Base-by-base conservation (phyloP, 768 basidiomycete species). In the Boletus vinaceobasis region DNA sequence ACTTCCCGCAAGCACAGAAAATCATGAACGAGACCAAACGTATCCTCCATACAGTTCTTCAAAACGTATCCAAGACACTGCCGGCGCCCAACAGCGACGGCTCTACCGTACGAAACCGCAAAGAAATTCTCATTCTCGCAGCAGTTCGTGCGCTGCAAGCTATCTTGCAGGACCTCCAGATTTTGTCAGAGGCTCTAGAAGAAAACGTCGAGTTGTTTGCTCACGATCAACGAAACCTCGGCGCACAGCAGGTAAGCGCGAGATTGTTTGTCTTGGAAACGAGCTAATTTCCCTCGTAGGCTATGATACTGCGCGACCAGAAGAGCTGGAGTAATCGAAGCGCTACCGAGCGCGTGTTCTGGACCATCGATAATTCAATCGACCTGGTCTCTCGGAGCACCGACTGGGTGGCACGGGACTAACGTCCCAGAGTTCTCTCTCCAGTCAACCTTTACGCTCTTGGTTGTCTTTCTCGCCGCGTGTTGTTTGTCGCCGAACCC, bases 301-400 rank as follows among this genome's bases (percentile, higher is more conserved):
- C 96, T 17, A 95, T 97, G 86, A 93, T 98, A 53, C 76, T 99
- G 13, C 82, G 96, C 26, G 91, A 95, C 65, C 97, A 99, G 70
- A 93, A 93, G 71, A 89, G 89, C 66, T 98, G 96, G 96, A 97
- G 86, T 58, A 85, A 86, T 26, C 79, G 93, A 47, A 94, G 91
- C 61, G 86, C 90, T 15, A 97, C 90, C 21, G 97, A 99, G 69
- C 80, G 88, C 36, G 71, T 93, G 58, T 98, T 98, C 74, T 96
- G 92, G 87, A 90, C 89, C 36, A 87, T 87, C 52, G 95, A 98
- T 65, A 88, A 88, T 70, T 88, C 91, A 11, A 86, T 93, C 56
- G 92, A 91, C 75, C 82, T 95, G 62, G 88, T 86, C 63, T 83
- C 87, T 51, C 81, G 91, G 57, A 90, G 89, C 72, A 84, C 85